phyloP scores from a whole-genome alignment of 768 basidiomycete species.

The Phanerochaete sordida region DNA sequence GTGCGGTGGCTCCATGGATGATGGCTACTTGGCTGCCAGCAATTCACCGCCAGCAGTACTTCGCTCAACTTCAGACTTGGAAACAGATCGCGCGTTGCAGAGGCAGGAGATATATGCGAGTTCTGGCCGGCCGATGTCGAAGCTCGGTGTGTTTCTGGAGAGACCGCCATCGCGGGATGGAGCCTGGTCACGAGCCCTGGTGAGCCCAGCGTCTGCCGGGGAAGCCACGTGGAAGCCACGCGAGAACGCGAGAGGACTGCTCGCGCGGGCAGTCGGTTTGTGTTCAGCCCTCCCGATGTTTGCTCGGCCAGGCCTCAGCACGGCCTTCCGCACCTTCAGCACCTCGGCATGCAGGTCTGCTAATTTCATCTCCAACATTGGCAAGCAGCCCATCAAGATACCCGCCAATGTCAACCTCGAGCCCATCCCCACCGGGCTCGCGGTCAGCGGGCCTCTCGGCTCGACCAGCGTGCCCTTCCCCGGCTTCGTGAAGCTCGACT shows the following conservation, averaged over 20 bases:
- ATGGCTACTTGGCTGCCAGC: no score
- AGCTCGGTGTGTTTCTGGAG: no score
- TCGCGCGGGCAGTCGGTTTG: not conserved
- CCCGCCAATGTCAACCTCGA: slow-evolving; percentile 45
- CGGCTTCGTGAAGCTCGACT: slow-evolving; percentile 40
- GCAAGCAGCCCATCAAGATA: slow-evolving; percentile 46
- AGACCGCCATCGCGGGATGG: no score
- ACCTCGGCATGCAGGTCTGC: slow-evolving; percentile 8
- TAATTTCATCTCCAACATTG: slow-evolving; percentile 41
- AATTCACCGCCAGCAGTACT: no score
- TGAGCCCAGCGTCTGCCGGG: not conserved
- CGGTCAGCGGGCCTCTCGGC: slow-evolving; percentile 61
- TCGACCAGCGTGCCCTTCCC: slow-evolving; percentile 44
- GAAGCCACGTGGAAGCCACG: not conserved
- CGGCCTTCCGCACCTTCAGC: slow-evolving; percentile 5
- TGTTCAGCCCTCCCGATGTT: not conserved
- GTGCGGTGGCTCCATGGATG: no score
- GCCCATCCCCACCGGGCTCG: slow-evolving; percentile 32
- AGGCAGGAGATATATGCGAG: no score
- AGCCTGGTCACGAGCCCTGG: no score
- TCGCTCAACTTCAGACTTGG: no score
- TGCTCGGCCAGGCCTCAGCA: not conserved
- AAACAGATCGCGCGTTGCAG: no score
- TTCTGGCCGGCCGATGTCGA: no score
- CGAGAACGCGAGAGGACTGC: not conserved